phyloP scores from a whole-genome alignment of 148 eudicot species.

The Camellia granthamiana region DNA sequence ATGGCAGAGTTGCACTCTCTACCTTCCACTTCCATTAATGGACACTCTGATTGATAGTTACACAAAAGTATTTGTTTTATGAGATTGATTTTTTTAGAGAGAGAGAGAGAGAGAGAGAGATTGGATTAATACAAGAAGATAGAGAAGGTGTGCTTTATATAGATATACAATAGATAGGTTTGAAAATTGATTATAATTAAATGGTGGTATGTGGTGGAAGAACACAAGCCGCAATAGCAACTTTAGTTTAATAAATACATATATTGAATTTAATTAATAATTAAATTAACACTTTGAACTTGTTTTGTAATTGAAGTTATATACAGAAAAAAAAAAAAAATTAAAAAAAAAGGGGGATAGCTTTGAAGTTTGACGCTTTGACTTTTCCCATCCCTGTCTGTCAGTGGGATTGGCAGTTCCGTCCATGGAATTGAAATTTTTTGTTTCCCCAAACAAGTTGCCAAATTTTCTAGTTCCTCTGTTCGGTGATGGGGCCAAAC shows the following conservation, averaged over 20 bases:
- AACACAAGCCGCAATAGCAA: slow-evolving; percentile 69
- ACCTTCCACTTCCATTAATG: slow-evolving; percentile 31
- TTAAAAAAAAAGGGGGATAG: slow-evolving; percentile 17
- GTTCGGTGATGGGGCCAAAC: not conserved
- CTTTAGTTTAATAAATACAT: not conserved
- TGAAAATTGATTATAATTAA: slow-evolving; percentile 29
- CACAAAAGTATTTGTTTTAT: slow-evolving; percentile 15
- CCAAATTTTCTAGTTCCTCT: not conserved
- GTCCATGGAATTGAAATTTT: not conserved
- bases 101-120: slow-evolving; percentile 11
- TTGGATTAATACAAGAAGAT: slow-evolving; percentile 30
- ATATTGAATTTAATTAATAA: not conserved
- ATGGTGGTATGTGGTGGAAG: slow-evolving; percentile 46
- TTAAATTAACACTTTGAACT: not conserved
- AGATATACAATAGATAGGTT: slow-evolving; percentile 27
- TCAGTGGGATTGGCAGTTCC: slow-evolving; percentile 9
- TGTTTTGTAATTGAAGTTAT: not conserved
- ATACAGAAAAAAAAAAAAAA: too few species aligned
- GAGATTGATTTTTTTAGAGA: slow-evolving; percentile 4
- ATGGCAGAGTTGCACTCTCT: not conserved
- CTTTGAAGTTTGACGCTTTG: slow-evolving; percentile 63
- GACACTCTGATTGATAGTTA: slow-evolving; percentile 19
- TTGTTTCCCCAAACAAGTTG: slow-evolving; percentile 12
- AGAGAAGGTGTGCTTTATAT: slow-evolving; percentile 52
- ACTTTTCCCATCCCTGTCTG: slow-evolving; percentile 22